phyloP scores from a whole-genome alignment of 352 stramenopile genomes.

The Aphanomyces euteiches region DNA sequence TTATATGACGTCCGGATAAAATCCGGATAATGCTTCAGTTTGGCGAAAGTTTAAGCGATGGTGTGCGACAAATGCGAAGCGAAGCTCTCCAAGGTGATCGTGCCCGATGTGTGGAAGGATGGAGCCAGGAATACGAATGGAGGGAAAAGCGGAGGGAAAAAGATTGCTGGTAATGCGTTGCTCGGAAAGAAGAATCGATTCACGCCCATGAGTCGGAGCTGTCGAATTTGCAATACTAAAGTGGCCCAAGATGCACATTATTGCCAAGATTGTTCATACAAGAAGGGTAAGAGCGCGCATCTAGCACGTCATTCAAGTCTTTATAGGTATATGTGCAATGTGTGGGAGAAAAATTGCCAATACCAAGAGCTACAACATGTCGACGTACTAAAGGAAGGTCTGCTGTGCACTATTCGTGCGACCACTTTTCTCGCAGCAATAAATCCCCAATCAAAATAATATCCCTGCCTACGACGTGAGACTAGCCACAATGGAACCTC shows the following conservation, averaged over 20 bases:
- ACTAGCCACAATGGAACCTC: too few relatives aligned
- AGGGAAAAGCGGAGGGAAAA: slow-evolving; percentile 49
- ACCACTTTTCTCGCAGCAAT: too few relatives aligned
- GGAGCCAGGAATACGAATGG: slow-evolving; percentile 54
- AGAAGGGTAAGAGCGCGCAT: slow-evolving; percentile 49
- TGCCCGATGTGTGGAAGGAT: slow-evolving; percentile 73
- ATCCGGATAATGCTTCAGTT: background rate
- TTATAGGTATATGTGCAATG: slow-evolving; percentile 59
- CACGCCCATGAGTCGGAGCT: slow-evolving; percentile 49
- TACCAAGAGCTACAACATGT: slow-evolving; percentile 70
- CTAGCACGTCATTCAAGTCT: background rate
- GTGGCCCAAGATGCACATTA: slow-evolving; percentile 57
- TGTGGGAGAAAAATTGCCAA: slow-evolving; percentile 59
- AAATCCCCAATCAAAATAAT: background rate
- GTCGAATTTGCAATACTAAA: slow-evolving; percentile 62
- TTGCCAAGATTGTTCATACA: slow-evolving; percentile 72
- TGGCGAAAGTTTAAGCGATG: slow-evolving; percentile 35
- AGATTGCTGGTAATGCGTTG: slow-evolving; percentile 43
- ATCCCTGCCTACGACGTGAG: background rate
- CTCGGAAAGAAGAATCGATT: slow-evolving; percentile 50
- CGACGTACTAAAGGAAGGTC: slow-evolving; percentile 7
- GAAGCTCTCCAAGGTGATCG: slow-evolving; percentile 71
- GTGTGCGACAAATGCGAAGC: slow-evolving; percentile 72
- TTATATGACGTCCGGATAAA: background rate
- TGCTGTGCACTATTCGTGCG: too few relatives aligned